phyloP scores from a whole-genome alignment of 1,284 basidiomycete species.

The Cutaneotrichosporon cavernicola region DNA sequence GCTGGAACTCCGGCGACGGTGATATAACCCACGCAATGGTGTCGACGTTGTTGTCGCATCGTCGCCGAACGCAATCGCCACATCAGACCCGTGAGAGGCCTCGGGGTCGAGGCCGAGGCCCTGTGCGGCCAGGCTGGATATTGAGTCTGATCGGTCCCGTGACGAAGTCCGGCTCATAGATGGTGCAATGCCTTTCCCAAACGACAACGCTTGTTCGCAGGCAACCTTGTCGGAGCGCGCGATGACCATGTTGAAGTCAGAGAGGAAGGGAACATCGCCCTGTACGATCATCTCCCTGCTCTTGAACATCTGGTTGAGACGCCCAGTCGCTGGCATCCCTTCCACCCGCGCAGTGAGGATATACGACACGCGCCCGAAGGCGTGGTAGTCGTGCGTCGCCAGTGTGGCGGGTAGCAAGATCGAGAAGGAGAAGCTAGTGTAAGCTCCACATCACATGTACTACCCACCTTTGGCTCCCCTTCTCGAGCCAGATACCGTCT shows the following conservation, averaged over 20 bases:
- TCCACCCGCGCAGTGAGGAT: slow-evolving; percentile 38
- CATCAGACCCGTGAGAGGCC: slow-evolving; percentile 15
- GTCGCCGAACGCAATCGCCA: slow-evolving; percentile 21
- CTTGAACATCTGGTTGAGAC: slow-evolving; percentile 21
- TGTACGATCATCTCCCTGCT: slow-evolving; percentile 16
- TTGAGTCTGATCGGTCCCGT: neutral
- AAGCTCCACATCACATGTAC: neutral
- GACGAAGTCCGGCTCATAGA: slow-evolving; percentile 5
- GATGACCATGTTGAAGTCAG: slow-evolving; percentile 42
- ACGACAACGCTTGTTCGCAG: slow-evolving; percentile 16
- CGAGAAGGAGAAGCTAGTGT: slow-evolving; percentile 37
- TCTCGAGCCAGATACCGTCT: slow-evolving; percentile 50
- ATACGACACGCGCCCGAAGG: slow-evolving; percentile 37
- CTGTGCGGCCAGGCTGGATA: neutral
- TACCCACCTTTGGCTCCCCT: slow-evolving; percentile 40
- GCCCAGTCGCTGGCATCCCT: slow-evolving; percentile 18
- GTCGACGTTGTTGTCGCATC: neutral
- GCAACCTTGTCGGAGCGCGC: slow-evolving; percentile 40
- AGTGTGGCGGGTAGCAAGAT: slow-evolving; percentile 42
- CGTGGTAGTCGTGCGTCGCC: slow-evolving; percentile 38
- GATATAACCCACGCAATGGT: slow-evolving; percentile 18
- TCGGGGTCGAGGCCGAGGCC: neutral
- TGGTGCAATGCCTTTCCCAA: neutral
- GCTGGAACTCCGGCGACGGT: slow-evolving; percentile 23
- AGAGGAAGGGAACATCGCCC: slow-evolving; percentile 32